phyloP scores from a whole-genome alignment of 2,329 filamentous ascomycete genomes.

The Ustilaginoidea virens region DNA sequence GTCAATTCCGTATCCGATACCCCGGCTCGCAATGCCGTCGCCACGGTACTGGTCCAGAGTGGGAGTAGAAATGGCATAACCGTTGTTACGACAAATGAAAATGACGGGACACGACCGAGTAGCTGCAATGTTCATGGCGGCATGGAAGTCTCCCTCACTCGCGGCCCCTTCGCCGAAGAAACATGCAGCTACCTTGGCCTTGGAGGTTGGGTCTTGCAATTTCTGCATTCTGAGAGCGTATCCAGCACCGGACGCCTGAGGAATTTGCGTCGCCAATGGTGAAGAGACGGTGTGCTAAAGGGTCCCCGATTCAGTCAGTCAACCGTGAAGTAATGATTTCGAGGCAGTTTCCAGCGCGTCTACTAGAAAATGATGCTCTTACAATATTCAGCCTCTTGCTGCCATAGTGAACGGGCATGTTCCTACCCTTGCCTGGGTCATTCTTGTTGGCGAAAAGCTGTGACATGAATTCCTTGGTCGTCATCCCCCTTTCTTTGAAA shows the following conservation, averaged over 20 bases:
- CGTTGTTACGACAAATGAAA: slow-evolving; percentile 88
- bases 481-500: slow-evolving; percentile 79
- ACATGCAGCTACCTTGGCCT: slow-evolving; percentile 57
- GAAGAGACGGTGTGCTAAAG: slow-evolving; percentile 65
- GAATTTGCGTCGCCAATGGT: slow-evolving; percentile 75
- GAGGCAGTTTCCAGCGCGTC: too few relatives aligned
- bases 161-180: slow-evolving; percentile 89
- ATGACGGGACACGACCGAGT: slow-evolving; percentile 76
- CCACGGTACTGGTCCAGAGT: slow-evolving; percentile 84
- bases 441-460: slow-evolving; percentile 81
- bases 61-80: slow-evolving; percentile 79
- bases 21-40: slow-evolving; percentile 77
- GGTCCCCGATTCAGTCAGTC: too few relatives aligned
- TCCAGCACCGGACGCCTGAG: slow-evolving; percentile 73
- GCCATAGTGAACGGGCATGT: slow-evolving; percentile 97
- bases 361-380: slow-evolving; percentile 18
- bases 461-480: slow-evolving; percentile 79
- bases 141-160: slow-evolving; percentile 84
- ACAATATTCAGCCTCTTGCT: slow-evolving; percentile 73
- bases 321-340: too few relatives aligned
- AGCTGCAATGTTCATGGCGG: slow-evolving; percentile 78
- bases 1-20: slow-evolving; percentile 85
- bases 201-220: slow-evolving; percentile 51
- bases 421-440: slow-evolving; percentile 68
- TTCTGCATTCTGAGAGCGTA: slow-evolving; percentile 77